phyloP scores from a whole-genome alignment of 169 alveolate species.

The Amoebophrya sp. region DNA sequence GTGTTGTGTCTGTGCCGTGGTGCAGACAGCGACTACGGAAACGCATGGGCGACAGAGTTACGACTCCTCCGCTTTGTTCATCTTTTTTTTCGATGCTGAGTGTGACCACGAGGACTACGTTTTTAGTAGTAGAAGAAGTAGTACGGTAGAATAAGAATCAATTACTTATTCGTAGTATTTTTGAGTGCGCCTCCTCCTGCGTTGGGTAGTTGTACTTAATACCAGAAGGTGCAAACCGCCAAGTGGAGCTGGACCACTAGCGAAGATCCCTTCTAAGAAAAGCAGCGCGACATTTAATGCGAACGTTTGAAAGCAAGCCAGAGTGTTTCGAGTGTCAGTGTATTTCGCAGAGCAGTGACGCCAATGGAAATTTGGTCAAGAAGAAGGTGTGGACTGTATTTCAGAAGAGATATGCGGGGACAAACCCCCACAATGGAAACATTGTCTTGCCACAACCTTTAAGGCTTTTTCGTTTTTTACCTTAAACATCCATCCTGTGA shows the following conservation, averaged over 20 bases:
- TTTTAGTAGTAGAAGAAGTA: too few relatives aligned
- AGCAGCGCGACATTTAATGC: background rate
- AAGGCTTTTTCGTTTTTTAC: background rate
- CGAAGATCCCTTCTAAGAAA: too few relatives aligned
- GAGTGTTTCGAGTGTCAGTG: background rate
- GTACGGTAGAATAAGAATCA: too few relatives aligned
- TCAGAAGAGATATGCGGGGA: background rate
- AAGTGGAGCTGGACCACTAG: too few relatives aligned
- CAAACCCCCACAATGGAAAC: background rate
- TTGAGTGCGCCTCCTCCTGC: too few relatives aligned
- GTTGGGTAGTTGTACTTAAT: too few relatives aligned
- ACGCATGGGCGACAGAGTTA: too few relatives aligned
- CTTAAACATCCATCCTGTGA: background rate
- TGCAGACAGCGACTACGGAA: background rate
- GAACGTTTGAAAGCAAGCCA: background rate
- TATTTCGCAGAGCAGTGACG: background rate
- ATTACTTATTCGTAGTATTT: too few relatives aligned
- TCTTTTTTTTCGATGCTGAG: too few relatives aligned
- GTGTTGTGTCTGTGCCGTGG: background rate
- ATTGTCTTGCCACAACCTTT: too few relatives aligned
- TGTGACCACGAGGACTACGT: background rate
- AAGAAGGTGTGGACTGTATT: background rate
- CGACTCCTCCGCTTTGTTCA: too few relatives aligned
- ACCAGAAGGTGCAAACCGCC: too few relatives aligned
- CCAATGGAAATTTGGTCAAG: background rate